A percentile compares a stretch with the other conserved stretches of the same genome.
Conservation (phyloP, 352 stramenopile genomes). For the Globisporangium echinulatum region DNA sequence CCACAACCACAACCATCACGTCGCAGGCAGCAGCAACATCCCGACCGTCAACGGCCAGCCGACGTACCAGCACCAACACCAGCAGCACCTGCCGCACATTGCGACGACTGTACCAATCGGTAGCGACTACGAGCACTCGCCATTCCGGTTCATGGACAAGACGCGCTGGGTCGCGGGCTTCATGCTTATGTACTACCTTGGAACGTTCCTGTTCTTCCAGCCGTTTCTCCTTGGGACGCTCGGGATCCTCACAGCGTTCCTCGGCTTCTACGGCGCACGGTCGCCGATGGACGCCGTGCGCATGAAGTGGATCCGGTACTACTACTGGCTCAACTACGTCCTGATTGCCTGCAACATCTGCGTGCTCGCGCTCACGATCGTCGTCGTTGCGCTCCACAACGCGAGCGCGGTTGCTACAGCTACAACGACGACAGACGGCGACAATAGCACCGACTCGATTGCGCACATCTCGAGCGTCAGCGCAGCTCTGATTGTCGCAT, state of each 20-base stretch:
- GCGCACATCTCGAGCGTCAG: slow-evolving; percentile 34
- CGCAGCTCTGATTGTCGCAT: slow-evolving; percentile 33
- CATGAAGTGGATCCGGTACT: slow-evolving; percentile 66
- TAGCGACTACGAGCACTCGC: slow-evolving; percentile 25
- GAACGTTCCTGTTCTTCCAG: slow-evolving; percentile 68
- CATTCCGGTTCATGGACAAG: slow-evolving; percentile 55
- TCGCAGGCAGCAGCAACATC: slow-evolving; percentile 32
- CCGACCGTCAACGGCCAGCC: slow-evolving; percentile 15
- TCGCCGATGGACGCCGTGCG: slow-evolving; percentile 49
- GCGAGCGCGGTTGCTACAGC: neutral
- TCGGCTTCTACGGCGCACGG: slow-evolving; percentile 55
- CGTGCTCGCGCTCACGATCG: slow-evolving; percentile 42
- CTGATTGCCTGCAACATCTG: slow-evolving; percentile 67
- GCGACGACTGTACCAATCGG: slow-evolving; percentile 25
- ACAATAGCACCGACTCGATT: slow-evolving; percentile 17
- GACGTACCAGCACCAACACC: slow-evolving; percentile 6
- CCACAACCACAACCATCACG: slow-evolving; percentile 32
- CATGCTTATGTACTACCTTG: slow-evolving; percentile 65
- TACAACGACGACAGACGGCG: slow-evolving; percentile 5
- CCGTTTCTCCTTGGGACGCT: slow-evolving; percentile 56
- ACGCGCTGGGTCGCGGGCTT: slow-evolving; percentile 50
- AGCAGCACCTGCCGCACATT: slow-evolving; percentile 22
- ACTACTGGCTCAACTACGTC: slow-evolving; percentile 65
- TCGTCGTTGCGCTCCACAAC: slow-evolving; percentile 24
- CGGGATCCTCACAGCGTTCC: slow-evolving; percentile 54